Conservation (phyloP, 257 asterid species). For the Haberlea rhodopensis region DNA sequence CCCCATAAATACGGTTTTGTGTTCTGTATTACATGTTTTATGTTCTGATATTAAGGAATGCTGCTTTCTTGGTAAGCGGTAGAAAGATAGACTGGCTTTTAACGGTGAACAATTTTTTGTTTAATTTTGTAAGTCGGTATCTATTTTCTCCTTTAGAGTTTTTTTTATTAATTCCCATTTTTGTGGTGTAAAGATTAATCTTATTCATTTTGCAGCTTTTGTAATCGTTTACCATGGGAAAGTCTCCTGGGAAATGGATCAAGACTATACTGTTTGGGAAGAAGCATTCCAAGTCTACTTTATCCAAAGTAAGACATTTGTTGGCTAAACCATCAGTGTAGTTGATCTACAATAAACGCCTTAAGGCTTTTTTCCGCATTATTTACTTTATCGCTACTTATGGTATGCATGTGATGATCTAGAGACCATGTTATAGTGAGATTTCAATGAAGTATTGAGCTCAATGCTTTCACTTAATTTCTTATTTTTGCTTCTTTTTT, state of each 20-base stretch:
- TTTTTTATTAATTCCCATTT: not conserved
- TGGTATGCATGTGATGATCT: conserved; percentile 11
- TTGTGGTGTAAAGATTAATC: conserved; percentile 19
- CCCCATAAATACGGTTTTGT: not conserved
- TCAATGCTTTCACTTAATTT: not conserved
- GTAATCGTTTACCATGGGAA: conserved; percentile 60
- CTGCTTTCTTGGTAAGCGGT: too few species aligned
- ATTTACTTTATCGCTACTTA: not conserved
- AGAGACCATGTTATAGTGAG: not conserved
- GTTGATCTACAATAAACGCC: not conserved
- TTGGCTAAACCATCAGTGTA: conserved; percentile 5
- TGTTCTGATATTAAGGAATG: too few species aligned
- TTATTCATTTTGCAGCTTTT: conserved; percentile 39
- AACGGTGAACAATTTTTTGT: conserved; percentile 5
- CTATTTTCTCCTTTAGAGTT: not conserved
- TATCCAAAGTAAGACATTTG: conserved; percentile 60
- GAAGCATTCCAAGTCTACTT: conserved; percentile 67
- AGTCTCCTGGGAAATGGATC: conserved; percentile 97
- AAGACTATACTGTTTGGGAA: conserved; percentile 91
- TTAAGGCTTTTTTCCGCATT: not conserved
- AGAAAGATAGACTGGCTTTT: too few species aligned
- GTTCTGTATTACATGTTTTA: too few species aligned
- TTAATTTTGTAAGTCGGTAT: not conserved
- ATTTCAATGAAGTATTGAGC: not conserved
- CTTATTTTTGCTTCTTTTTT: not conserved